These are phyloP conservation scores for Hsuehochloa calcarea DNA, from an alignment of 176 grass and related monocot species.

Conservation along the genomic window DNA sequence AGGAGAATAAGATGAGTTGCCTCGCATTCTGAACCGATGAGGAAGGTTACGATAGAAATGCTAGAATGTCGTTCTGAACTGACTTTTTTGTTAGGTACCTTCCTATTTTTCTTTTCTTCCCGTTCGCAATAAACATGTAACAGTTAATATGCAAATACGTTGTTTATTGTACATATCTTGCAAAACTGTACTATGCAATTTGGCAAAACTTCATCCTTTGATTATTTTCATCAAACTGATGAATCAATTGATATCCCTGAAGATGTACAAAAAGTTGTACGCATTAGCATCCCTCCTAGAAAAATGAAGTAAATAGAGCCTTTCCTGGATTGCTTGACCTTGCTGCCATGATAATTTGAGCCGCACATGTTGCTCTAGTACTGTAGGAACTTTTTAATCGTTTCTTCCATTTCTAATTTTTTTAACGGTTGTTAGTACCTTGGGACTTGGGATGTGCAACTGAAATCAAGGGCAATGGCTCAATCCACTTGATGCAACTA, in stretches of 20 bases:
- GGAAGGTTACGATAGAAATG: conserved; percentile 2
- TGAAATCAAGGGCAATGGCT: no score
- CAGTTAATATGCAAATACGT: conserved; percentile 7
- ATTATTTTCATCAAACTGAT: conserved; percentile 5
- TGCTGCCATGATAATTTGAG: conserved; percentile 32
- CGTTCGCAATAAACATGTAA: conserved; percentile 1
- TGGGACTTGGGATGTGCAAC: conserved; percentile 25
- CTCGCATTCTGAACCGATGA: neutral
- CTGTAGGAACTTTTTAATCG: conserved; percentile 19
- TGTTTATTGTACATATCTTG: neutral
- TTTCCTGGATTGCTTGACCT: conserved; percentile 25
- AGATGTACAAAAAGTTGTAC: neutral
- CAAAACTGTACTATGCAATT: neutral
- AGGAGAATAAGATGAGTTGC: conserved; percentile 14
- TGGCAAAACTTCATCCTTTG: neutral
- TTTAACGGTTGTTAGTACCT: conserved; percentile 41
- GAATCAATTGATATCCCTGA: neutral
- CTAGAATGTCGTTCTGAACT: neutral
- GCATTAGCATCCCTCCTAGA: conserved; percentile 1
- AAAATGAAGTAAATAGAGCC: conserved; percentile 2
- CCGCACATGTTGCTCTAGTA: conserved; percentile 34
- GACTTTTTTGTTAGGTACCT: conserved; percentile 19
- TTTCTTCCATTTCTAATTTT: conserved; percentile 33
- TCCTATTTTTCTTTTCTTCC: conserved; percentile 3
- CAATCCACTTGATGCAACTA: no score